A percentile compares a stretch with the other conserved stretches of the same genome.
phyloP scores from a whole-genome alignment of 2,329 filamentous ascomycete species.

The Chrysoporthe austroafricana region DNA sequence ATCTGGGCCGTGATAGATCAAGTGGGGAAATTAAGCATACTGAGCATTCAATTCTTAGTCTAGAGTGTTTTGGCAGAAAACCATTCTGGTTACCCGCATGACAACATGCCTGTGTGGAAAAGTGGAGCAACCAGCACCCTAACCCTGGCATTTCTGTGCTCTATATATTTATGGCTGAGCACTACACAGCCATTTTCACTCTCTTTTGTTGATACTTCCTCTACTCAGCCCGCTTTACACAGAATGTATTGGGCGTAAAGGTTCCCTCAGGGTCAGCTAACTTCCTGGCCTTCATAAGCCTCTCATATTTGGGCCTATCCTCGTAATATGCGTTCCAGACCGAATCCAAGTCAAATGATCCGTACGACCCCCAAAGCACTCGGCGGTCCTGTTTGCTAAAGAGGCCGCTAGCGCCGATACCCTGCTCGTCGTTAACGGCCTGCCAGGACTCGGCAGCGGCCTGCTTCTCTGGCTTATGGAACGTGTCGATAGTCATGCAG shows the following conservation, averaged over 20 bases:
- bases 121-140: no score
- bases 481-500: constrained; percentile 47
- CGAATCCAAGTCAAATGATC: constrained; percentile 41
- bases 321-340: constrained; percentile 44
- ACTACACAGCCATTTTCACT: no score
- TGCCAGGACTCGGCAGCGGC: constrained; percentile 47
- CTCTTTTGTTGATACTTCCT: no score
- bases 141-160: no score
- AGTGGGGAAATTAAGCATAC: no score
- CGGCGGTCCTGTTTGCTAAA: constrained; percentile 45
- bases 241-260: constrained; percentile 44
- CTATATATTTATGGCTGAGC: no score
- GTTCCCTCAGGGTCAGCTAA: constrained; percentile 41
- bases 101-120: no score
- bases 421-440: constrained; percentile 42
- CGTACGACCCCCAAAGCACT: constrained; percentile 46
- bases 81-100: no score
- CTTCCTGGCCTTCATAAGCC: constrained; percentile 36
- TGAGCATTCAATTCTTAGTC: no score
- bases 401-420: constrained; percentile 33
- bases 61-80: no score
- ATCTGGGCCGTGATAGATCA: no score
- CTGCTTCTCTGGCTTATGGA: constrained; percentile 42
- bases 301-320: constrained; percentile 40
- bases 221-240: constrained; percentile 11